A percentile compares a stretch with the other conserved stretches of the same genome.
phyloP scores from a whole-genome alignment of 176 grass and related monocot species.

The Cymbopogon citratus region DNA sequence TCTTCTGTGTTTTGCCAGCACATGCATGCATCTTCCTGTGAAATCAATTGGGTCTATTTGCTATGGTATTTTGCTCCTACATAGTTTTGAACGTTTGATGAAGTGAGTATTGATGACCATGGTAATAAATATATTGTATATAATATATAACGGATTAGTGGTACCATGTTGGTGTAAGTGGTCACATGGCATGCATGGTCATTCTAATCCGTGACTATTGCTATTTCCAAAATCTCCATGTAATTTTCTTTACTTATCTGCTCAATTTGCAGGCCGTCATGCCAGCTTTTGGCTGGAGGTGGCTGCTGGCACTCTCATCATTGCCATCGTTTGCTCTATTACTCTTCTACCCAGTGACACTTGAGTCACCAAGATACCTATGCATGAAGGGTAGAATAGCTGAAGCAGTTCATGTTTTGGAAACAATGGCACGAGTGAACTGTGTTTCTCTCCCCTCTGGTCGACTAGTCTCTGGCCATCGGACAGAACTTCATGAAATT shows the following conservation, averaged over 20 bases:
- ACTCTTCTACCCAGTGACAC: conserved; percentile 66
- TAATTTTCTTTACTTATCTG: conserved; percentile 16
- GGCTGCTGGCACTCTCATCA: conserved; percentile 79
- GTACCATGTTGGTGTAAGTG: not conserved
- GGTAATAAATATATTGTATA: not conserved
- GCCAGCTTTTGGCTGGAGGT: conserved; percentile 89
- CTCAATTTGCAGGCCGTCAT: conserved; percentile 67
- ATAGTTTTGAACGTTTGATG: not conserved
- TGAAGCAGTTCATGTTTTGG: conserved; percentile 70
- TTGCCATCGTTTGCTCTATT: conserved; percentile 83
- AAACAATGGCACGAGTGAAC: conserved; percentile 73
- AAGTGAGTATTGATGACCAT: not conserved
- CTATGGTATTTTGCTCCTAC: not conserved
- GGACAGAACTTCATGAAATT: conserved; percentile 49
- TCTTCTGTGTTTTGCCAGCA: not conserved
- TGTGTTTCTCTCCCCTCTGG: conserved; percentile 61
- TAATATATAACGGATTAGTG: not conserved
- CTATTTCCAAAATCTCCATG: not conserved
- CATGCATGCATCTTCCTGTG: not conserved
- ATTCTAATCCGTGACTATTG: not conserved
- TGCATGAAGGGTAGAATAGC: conserved; percentile 76
- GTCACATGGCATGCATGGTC: not conserved
- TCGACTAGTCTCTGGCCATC: conserved; percentile 40
- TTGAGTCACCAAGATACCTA: conserved; percentile 90
- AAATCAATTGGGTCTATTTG: not conserved